Percentiles rank a stretch among this genome's conserved stretches.
Evolutionary conservation across 768 basidiomycete genomes (phyloP).

Genomic region (Cyclocybe aegerita): DNA sequence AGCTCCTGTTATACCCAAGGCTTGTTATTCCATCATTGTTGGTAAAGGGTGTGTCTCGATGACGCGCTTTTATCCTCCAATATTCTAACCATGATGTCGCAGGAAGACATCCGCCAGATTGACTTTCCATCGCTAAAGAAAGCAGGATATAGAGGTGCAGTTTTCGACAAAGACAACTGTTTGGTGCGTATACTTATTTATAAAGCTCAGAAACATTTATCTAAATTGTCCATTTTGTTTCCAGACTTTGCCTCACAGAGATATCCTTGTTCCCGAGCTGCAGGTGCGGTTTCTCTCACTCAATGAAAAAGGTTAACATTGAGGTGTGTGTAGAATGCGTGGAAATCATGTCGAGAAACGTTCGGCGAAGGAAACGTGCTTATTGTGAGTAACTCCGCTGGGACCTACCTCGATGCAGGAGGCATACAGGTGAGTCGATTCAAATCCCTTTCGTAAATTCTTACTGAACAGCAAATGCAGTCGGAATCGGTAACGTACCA

Average conservation of each 20-base stretch:
- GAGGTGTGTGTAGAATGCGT: conserved; percentile 54
- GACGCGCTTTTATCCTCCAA: not conserved
- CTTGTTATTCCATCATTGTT: conserved; percentile 63
- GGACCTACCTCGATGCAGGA: conserved; percentile 73
- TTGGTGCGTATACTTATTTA: conserved; percentile 52
- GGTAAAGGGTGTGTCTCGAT: conserved; percentile 56
- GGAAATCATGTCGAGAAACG: conserved; percentile 65
- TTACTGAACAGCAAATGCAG: conserved; percentile 36
- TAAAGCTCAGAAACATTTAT: not conserved
- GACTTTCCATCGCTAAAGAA: conserved; percentile 71
- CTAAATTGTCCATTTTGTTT: not conserved
- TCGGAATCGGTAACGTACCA: conserved; percentile 82
- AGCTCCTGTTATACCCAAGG: conserved; percentile 67
- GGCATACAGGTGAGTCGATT: conserved; percentile 68
- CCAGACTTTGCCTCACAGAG: conserved; percentile 80
- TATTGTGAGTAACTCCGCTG: conserved; percentile 94
- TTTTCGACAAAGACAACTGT: conserved; percentile 99
- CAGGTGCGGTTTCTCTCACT: conserved; percentile 42
- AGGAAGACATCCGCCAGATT: conserved; percentile 84
- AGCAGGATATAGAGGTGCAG: conserved; percentile 83
- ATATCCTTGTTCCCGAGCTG: conserved; percentile 75
- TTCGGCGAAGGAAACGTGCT: conserved; percentile 83
- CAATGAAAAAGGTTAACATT: not conserved
- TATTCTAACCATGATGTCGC: conserved; percentile 15
- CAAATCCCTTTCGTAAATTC: not conserved